phyloP scores from a whole-genome alignment of 73 alveolate species.

The Paramecium octaurelia region DNA sequence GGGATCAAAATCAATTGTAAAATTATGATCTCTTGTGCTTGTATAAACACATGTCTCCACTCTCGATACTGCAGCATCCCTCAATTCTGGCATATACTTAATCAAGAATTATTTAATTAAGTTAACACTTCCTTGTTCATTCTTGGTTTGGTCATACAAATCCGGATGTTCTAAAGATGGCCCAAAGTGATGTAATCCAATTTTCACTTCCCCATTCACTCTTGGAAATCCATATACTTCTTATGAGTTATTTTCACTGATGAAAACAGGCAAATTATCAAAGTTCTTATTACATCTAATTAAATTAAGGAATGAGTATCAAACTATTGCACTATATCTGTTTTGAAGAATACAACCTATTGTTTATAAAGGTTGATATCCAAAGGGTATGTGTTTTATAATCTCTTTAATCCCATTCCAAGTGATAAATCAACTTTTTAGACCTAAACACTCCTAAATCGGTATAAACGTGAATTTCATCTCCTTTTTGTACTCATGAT shows the following conservation, averaged over 20 bases:
- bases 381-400: neutral
- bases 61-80: neutral
- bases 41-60: neutral
- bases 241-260: neutral
- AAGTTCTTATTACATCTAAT: neutral
- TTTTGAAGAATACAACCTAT: neutral
- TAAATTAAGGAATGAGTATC: no score
- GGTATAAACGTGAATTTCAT: neutral
- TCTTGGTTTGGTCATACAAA: neutral
- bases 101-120: neutral
- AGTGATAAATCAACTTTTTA: neutral
- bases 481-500: neutral
- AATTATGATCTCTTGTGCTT: conserved; percentile 9
- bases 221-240: conserved; percentile 27
- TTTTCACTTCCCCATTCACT: neutral
- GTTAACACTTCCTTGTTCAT: neutral
- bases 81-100: neutral
- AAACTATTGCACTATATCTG: no score
- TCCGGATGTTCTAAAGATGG: neutral
- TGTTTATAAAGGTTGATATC: neutral
- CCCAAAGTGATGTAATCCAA: conserved; percentile 25
- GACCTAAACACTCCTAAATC: conserved; percentile 20
- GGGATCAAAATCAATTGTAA: conserved; percentile 2
- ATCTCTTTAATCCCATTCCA: neutral
- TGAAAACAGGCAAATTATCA: neutral